phyloP scores from a whole-genome alignment of 202 grass and related monocot genomes.

The Digitaria exilis region DNA sequence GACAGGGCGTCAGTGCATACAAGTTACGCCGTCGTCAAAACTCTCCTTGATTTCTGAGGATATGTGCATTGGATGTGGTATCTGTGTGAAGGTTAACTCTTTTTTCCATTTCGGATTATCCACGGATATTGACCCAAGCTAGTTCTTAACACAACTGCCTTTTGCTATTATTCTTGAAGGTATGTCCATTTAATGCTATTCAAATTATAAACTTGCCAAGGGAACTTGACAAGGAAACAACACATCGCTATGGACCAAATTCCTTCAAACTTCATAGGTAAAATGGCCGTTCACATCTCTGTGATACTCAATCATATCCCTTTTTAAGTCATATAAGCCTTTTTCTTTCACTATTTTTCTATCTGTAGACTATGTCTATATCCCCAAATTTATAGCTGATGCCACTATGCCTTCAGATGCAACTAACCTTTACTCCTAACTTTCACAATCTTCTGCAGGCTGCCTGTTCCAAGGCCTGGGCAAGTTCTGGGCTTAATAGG shows the following conservation, averaged over 20 bases:
- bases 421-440: background rate
- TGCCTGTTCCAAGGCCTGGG: constrained; percentile 82
- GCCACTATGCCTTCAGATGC: background rate
- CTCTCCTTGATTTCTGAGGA: constrained; percentile 82
- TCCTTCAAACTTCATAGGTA: constrained; percentile 89
- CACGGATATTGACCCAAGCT: background rate
- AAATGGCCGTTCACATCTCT: background rate
- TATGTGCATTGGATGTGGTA: constrained; percentile 86
- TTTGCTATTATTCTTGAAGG: constrained; percentile 45
- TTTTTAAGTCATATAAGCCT: no score
- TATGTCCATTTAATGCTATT: constrained; percentile 90
- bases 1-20: constrained; percentile 77
- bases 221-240: constrained; percentile 75
- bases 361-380: no score
- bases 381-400: no score
- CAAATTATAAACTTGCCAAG: constrained; percentile 87
- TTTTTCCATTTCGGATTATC: background rate
- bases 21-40: constrained; percentile 68
- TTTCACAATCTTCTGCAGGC: constrained; percentile 37
- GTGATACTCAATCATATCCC: no score
- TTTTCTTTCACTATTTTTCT: no score
- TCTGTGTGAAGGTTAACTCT: constrained; percentile 77
- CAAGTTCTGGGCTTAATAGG: constrained; percentile 76
- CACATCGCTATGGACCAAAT: constrained; percentile 91
- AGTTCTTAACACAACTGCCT: constrained; percentile 6